Conservation (phyloP, 2,329 filamentous ascomycete genomes). For the Sarocladiaceae sp. region DNA sequence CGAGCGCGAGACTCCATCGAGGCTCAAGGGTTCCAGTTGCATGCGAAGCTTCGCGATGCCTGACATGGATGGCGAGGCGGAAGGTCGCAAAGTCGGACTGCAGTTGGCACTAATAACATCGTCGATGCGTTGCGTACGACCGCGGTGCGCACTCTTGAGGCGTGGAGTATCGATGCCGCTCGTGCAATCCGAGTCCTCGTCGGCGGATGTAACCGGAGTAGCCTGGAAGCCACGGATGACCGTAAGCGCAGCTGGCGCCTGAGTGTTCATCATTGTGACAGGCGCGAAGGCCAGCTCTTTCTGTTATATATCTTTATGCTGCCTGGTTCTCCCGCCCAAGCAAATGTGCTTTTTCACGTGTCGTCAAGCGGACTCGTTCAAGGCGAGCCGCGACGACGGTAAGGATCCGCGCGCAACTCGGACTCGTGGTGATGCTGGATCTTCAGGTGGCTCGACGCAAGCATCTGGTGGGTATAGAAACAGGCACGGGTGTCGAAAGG, state of each 20-base stretch:
- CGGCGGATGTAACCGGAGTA: conserved; percentile 51
- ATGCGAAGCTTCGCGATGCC: conserved; percentile 80
- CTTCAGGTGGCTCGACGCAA: conserved; percentile 45
- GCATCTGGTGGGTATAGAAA: conserved; percentile 56
- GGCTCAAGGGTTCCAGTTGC: conserved; percentile 73
- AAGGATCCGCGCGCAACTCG: conserved; percentile 52
- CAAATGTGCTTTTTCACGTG: background rate
- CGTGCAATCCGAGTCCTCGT: conserved; percentile 53
- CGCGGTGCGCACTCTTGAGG: conserved; percentile 31
- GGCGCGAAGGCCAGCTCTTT: background rate
- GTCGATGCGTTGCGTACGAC: conserved; percentile 37
- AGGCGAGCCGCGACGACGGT: conserved; percentile 53
- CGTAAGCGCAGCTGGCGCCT: background rate
- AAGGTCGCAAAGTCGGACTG: conserved; percentile 51
- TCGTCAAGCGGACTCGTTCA: conserved; percentile 21
- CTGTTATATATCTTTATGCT: background rate
- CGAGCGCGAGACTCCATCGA: conserved; percentile 53
- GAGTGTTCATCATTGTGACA: background rate
- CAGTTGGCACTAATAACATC: conserved; percentile 61
- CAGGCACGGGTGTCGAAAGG: conserved; percentile 38
- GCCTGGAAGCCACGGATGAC: conserved; percentile 54
- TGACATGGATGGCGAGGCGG: conserved; percentile 52
- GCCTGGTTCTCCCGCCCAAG: background rate
- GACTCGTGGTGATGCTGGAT: conserved; percentile 44
- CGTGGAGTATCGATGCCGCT: conserved; percentile 30